Base-by-base conservation (phyloP, 2,329 filamentous ascomycete species). In the Monosporascus sp. region DNA sequence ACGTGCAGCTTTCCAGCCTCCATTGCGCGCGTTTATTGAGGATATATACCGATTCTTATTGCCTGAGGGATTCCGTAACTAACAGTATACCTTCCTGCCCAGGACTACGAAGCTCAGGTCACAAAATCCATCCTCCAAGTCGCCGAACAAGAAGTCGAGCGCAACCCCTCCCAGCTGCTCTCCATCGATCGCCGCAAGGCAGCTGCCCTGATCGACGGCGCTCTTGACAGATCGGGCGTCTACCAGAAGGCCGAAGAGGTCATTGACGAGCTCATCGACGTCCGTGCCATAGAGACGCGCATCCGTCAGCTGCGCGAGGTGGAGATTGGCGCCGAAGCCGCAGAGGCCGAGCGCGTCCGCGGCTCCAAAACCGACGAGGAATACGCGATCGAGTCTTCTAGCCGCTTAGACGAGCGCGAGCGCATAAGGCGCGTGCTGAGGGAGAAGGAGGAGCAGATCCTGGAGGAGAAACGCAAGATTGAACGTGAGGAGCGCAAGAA, bases 311-410 rank as follows among this genome's bases (percentile, higher is more conserved):
- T 89, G 49, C 79, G 89, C 24, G 76, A 78, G 18, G 76, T 77
- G 15, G 87, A 90, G 54, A 81, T 92, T 57, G 89, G 89, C 25
- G 77, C 82, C 43, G 86, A 88, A 52, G 81, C 78, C 2, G 88
- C 88, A 3, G 78, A 78, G 27, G 80, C 82, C 20, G 89, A 93
- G 66, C 74, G 81, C 43, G 59, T 73, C 9, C 82, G 80, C 50
- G 89, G 89, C 18, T 76, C 81, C 48, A 91, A 89, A 68, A 88
- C 84, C 1, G 88, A 93, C 60, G 82, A 86, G 52, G 84, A 87
- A 48, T 93, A 91, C 67, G 84, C 81, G 1, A 78, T 78, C 47
- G 87, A 90, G 54, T 86, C 85, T 2, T 78, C 81, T 9, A 75
- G 73, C 7, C 81, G 84, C 49, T 75, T 80, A 36, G 75, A 77